Evolutionary conservation across 495 filamentous ascomycete genomes (phyloP).

Genomic region (Daldinia bambusicola): DNA sequence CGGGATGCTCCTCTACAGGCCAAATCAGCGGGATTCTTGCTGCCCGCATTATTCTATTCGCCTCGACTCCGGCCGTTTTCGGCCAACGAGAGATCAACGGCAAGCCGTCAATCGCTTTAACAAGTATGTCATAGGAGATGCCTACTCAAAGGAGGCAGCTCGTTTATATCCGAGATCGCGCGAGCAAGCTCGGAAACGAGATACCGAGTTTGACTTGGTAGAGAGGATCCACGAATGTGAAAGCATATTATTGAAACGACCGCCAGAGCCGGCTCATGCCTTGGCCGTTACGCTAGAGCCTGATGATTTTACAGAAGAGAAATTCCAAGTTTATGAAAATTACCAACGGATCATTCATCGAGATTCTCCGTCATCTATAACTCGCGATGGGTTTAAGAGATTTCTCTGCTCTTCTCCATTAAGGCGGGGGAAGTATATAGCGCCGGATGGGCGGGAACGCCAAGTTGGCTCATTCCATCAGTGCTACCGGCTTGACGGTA

Average conservation of each 20-base stretch:
- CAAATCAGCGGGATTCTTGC: slow-evolving; percentile 82
- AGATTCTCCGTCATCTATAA: slow-evolving; percentile 74
- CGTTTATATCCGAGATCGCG: slow-evolving; percentile 78
- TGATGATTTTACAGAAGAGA: slow-evolving; percentile 85
- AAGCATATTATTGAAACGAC: slow-evolving; percentile 62
- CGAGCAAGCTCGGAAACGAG: slow-evolving; percentile 79
- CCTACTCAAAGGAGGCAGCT: slow-evolving; percentile 78
- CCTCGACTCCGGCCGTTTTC: slow-evolving; percentile 76
- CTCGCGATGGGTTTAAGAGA: slow-evolving; percentile 73
- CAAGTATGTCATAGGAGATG: slow-evolving; percentile 79
- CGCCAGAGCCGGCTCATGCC: slow-evolving; percentile 77
- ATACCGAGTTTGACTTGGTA: slow-evolving; percentile 78
- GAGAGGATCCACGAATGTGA: slow-evolving; percentile 76
- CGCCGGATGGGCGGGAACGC: slow-evolving; percentile 61
- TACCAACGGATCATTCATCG: slow-evolving; percentile 87
- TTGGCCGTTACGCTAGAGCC: slow-evolving; percentile 84
- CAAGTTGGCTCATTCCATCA: slow-evolving; percentile 92
- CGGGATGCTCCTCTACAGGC: slow-evolving; percentile 86
- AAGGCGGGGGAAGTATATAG: slow-evolving; percentile 57
- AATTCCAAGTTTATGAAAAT: slow-evolving; percentile 83
- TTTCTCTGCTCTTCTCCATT: slow-evolving; percentile 90
- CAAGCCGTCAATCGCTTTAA: slow-evolving; percentile 93
- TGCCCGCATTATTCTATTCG: slow-evolving; percentile 97
- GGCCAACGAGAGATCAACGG: slow-evolving; percentile 81
- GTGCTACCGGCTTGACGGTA: slow-evolving; percentile 90